Percentiles rank a stretch among this genome's conserved stretches.
Conservation (phyloP, 164 flowering plant genomes). For the Nymphaea thermarum region DNA sequence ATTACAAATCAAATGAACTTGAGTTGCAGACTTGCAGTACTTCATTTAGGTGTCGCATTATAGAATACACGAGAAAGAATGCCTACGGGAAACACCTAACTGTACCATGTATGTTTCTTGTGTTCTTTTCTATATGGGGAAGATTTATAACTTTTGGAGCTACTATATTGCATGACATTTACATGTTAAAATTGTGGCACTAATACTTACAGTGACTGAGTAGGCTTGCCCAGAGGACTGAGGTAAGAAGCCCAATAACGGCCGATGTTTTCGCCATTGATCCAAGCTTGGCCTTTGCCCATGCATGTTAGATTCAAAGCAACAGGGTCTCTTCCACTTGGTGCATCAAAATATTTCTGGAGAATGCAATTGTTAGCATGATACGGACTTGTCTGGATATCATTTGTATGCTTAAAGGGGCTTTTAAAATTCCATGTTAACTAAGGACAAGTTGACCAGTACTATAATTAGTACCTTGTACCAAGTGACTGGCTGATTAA, state of each 20-base stretch:
- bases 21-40: too few relatives aligned
- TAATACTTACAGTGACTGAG: constrained; percentile 63
- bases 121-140: too few relatives aligned
- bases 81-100: too few relatives aligned
- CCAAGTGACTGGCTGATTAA: constrained; percentile 49
- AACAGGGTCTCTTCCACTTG: constrained; percentile 55
- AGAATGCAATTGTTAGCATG: neutral
- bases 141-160: too few relatives aligned
- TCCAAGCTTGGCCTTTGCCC: constrained; percentile 76
- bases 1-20: too few relatives aligned
- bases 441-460: neutral
- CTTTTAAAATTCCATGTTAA: neutral
- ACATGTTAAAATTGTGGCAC: neutral
- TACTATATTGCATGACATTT: too few relatives aligned
- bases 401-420: neutral
- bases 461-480: constrained; percentile 50
- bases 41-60: too few relatives aligned
- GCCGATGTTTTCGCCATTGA: constrained; percentile 74
- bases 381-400: neutral
- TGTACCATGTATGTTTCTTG: too few relatives aligned
- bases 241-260: constrained; percentile 66
- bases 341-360: constrained; percentile 68
- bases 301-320: constrained; percentile 43
- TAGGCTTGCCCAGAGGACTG: constrained; percentile 46
- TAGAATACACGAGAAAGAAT: too few relatives aligned